phyloP scores from a whole-genome alignment of 2,329 filamentous ascomycete species.

The Lecanicillium sp. region DNA sequence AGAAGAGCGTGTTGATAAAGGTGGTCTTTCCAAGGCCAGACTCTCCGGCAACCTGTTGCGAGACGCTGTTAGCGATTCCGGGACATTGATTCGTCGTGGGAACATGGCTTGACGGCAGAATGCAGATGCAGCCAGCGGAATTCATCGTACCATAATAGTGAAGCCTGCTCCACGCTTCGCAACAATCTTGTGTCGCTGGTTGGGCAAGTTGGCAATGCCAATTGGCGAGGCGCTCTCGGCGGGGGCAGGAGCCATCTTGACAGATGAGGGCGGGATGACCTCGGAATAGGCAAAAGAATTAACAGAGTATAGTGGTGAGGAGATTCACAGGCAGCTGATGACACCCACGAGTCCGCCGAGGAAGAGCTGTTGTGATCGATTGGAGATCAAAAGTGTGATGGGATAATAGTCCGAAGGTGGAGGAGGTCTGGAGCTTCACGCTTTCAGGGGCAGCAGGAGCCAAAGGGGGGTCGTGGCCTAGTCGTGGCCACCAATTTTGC shows the following conservation, averaged over 20 bases:
- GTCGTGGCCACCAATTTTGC: constrained; percentile 9
- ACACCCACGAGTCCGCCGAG: constrained; percentile 7
- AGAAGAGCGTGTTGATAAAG: constrained; percentile 99
- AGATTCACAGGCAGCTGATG: constrained; percentile 7
- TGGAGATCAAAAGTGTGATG: constrained; percentile 8
- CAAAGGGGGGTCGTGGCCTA: constrained; percentile 7
- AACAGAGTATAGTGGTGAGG: not conserved
- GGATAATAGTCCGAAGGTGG: constrained; percentile 8
- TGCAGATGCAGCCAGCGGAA: too few species aligned
- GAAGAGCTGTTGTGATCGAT: constrained; percentile 8
- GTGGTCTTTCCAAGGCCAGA: constrained; percentile 98
- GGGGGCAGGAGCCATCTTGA: constrained; percentile 49
- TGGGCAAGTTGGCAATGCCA: constrained; percentile 68
- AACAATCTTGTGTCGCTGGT: constrained; percentile 70
- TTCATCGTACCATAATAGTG: constrained; percentile 97
- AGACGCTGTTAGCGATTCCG: constrained; percentile 8
- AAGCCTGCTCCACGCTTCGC: constrained; percentile 89
- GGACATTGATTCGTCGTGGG: too few species aligned
- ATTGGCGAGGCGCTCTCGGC: constrained; percentile 58
- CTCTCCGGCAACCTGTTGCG: constrained; percentile 82
- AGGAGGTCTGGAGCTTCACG: constrained; percentile 9
- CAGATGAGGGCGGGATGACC: constrained; percentile 10
- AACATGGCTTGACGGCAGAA: too few species aligned
- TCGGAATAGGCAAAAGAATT: not conserved
- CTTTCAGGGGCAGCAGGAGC: constrained; percentile 8